Base-by-base conservation (phyloP, 805 yeast species). In the Hagleromyces aurorensis region DNA sequence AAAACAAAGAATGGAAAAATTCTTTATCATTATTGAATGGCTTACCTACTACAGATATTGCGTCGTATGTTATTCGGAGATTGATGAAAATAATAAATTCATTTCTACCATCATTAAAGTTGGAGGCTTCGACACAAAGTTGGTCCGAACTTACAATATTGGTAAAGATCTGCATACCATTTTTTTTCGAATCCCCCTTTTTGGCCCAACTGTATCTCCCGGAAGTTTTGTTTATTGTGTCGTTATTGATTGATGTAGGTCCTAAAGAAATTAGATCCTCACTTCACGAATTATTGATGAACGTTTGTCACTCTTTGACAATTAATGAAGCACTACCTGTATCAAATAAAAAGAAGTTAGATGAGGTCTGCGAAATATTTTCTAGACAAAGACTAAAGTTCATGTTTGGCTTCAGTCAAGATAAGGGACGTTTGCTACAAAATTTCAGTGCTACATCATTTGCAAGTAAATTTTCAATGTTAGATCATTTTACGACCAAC, bases 111-210 rank as follows among this genome's bases (percentile, higher is more conserved):
- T 59, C 64, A 9, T 42, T 53, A 12, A 52, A 53, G 7, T 50
- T 60, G 29, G 65, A 57, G 25, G 62, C 67, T 21, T 57, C 67
- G 1, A 62, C 71, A 23, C 72, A 70, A 32, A 60, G 70, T 13
- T 77, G 89, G 75, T 67, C 79, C 30, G 94, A 83, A 50, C 66
- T 83, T 6, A 69, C 73, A 8, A 77, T 84, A 7, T 55, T 84
- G 43, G 72, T 79, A 6, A 72, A 72, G 41, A 67, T 80, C 29
- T 61, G 76, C 23, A 69, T 79, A 2, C 70, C 75, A 6, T 48
- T 83, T 19, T 75, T 83, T 38, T 85, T 84, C 59, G 86, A 83
- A 48, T 70, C 83, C 0, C 63, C 71, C 20, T 53, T 68, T 9
- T 66, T 72, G 41, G 73, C 80, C 6, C 75, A 77, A 36, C 61